A percentile compares a stretch with the other conserved stretches of the same genome.
These are phyloP conservation scores for Colletotrichum filicis DNA, from an alignment of 2,329 filamentous ascomycete genomes.

Conservation along the genomic window DNA sequence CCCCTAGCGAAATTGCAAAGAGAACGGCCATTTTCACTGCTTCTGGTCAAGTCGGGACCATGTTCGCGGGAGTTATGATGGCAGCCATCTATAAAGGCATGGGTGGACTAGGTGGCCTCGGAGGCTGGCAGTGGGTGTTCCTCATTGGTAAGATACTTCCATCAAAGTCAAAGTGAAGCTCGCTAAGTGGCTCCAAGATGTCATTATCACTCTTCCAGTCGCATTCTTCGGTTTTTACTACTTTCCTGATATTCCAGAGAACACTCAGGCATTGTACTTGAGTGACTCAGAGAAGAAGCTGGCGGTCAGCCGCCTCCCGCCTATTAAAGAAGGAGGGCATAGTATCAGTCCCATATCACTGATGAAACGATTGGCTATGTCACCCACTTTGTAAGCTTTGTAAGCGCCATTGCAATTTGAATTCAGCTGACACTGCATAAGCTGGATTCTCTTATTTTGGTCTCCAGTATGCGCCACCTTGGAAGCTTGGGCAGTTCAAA, in stretches of 20 bases:
- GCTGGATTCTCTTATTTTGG: slow-evolving; percentile 45
- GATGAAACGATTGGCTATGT: slow-evolving; percentile 37
- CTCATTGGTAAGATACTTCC: slow-evolving; percentile 12
- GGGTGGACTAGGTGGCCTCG: slow-evolving; percentile 55
- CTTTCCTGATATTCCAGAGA: slow-evolving; percentile 61
- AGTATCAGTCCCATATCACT: slow-evolving; percentile 38
- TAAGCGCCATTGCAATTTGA: neutral
- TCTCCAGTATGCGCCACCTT: slow-evolving; percentile 48
- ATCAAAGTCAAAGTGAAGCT: too few relatives aligned
- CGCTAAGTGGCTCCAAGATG: slow-evolving; percentile 45
- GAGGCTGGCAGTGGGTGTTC: slow-evolving; percentile 62
- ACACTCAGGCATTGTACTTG: slow-evolving; percentile 46
- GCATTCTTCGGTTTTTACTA: slow-evolving; percentile 60
- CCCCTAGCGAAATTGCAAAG: slow-evolving; percentile 68
- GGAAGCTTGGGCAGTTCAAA: slow-evolving; percentile 44
- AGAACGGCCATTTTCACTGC: slow-evolving; percentile 72
- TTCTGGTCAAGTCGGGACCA: slow-evolving; percentile 68
- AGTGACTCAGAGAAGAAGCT: slow-evolving; percentile 45
- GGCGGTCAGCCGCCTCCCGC: slow-evolving; percentile 49
- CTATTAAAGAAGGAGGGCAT: slow-evolving; percentile 39
- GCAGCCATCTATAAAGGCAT: slow-evolving; percentile 53
- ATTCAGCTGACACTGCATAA: neutral
- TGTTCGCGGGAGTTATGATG: slow-evolving; percentile 69
- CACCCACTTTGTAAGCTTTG: slow-evolving; percentile 36
- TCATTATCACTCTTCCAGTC: slow-evolving; percentile 63